A percentile compares a stretch with the other conserved stretches of the same genome.
Evolutionary conservation across 352 stramenopile species (phyloP).

Genomic region (Blastocystis hominis): DNA sequence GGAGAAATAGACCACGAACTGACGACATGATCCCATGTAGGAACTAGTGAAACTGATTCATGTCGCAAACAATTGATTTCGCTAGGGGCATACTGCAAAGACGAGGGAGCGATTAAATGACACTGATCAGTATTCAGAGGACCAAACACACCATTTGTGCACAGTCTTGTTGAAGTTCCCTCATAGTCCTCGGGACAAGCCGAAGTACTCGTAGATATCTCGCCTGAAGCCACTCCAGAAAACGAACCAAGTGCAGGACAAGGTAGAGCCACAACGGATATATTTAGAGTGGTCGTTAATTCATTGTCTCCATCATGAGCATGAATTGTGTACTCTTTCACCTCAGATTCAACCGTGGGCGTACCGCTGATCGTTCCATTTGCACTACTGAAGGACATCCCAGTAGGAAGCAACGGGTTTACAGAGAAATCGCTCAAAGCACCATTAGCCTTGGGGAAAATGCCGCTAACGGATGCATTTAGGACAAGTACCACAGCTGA

Average conservation of each 20-base stretch:
- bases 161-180: not conserved
- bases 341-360: not conserved
- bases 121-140: not conserved
- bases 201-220: not conserved
- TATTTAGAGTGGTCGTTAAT: not conserved
- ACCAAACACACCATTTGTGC: not conserved
- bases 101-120: not conserved
- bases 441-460: not conserved
- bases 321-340: not conserved
- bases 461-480: not conserved
- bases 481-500: not conserved
- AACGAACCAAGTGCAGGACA: not conserved
- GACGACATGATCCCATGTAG: not conserved
- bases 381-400: not conserved
- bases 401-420: not conserved
- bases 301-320: not conserved
- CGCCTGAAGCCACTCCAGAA: not conserved
- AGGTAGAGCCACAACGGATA: not conserved
- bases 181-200: conserved; percentile 4
- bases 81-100: not conserved
- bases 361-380: not conserved
- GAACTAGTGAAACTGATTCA: not conserved
- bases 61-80: not conserved
- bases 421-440: not conserved
- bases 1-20: not conserved